A percentile compares a stretch with the other conserved stretches of the same genome.
Conservation (phyloP, 1,139 yeast species). For the Geotrichum fermentans region DNA sequence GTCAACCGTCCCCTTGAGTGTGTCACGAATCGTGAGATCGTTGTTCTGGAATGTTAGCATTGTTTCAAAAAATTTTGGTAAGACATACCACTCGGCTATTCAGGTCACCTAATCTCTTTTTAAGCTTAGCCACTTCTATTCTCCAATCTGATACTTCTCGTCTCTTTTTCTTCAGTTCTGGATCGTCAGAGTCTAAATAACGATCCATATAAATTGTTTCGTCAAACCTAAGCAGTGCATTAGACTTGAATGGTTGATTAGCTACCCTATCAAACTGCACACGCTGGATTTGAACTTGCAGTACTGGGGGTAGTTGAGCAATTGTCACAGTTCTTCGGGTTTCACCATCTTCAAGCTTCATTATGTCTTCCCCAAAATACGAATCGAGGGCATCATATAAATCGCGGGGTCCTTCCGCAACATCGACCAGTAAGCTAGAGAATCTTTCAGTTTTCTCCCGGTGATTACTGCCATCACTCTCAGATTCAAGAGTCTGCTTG, state of each 20-base stretch:
- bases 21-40: slow-evolving; percentile 29
- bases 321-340: slow-evolving; percentile 66
- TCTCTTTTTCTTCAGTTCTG: slow-evolving; percentile 47
- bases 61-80: slow-evolving; percentile 42
- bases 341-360: slow-evolving; percentile 64
- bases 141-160: slow-evolving; percentile 64
- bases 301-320: slow-evolving; percentile 65
- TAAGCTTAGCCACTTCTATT: slow-evolving; percentile 46
- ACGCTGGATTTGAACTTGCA: slow-evolving; percentile 90
- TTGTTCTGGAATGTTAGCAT: slow-evolving; percentile 31
- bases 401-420: slow-evolving; percentile 82
- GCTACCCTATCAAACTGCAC: slow-evolving; percentile 79
- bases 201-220: slow-evolving; percentile 80
- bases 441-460: slow-evolving; percentile 73
- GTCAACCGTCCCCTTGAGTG: slow-evolving; percentile 49
- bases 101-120: slow-evolving; percentile 41
- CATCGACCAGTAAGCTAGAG: slow-evolving; percentile 73
- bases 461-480: slow-evolving; percentile 34
- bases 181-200: slow-evolving; percentile 69
- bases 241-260: slow-evolving; percentile 72
- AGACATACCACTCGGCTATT: slow-evolving; percentile 46
- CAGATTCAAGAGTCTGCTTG: slow-evolving; percentile 48
- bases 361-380: slow-evolving; percentile 71
- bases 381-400: slow-evolving; percentile 87
- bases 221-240: slow-evolving; percentile 75